A percentile compares a stretch with the other conserved stretches of the same genome.
These are phyloP conservation scores for Xanthoparmelia taractica DNA, from an alignment of 495 filamentous ascomycete genomes.

Conservation along the genomic window DNA sequence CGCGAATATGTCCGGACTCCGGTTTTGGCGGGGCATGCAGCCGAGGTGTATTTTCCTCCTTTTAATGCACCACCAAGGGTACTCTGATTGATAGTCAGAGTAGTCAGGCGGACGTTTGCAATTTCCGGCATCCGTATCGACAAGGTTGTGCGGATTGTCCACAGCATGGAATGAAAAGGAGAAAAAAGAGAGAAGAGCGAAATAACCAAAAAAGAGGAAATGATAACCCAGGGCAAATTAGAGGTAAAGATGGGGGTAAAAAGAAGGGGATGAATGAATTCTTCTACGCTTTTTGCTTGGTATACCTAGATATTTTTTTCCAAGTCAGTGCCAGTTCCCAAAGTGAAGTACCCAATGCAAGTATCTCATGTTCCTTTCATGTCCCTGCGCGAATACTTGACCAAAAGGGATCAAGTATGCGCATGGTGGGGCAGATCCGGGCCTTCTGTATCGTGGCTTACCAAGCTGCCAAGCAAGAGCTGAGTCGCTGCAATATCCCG, in stretches of 20 bases:
- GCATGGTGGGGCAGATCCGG: not conserved
- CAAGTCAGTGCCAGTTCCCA: not conserved
- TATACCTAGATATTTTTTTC: not conserved
- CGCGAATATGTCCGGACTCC: conserved; percentile 9
- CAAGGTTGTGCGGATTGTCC: conserved; percentile 2
- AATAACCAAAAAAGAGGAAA: too few relatives aligned
- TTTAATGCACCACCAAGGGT: not conserved
- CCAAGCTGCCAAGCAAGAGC: not conserved
- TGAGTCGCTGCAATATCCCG: conserved; percentile 1
- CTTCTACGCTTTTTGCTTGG: too few relatives aligned
- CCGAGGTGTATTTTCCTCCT: not conserved
- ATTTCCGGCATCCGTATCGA: conserved; percentile 9
- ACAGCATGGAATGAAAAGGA: not conserved
- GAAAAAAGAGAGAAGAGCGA: not conserved
- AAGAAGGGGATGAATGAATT: not conserved
- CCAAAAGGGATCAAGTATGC: not conserved
- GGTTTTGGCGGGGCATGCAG: conserved; percentile 16
- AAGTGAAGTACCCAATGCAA: not conserved
- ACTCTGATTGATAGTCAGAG: not conserved
- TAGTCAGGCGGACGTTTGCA: not conserved
- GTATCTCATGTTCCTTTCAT: not conserved
- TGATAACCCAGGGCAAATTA: not conserved
- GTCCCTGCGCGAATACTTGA: conserved; percentile 4
- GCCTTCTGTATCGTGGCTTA: not conserved
- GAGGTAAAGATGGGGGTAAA: not conserved